These are phyloP conservation scores for Ophiocordyceps polyrhachis-furcata DNA, from an alignment of 2,329 filamentous ascomycete genomes.

Conservation along the genomic window DNA sequence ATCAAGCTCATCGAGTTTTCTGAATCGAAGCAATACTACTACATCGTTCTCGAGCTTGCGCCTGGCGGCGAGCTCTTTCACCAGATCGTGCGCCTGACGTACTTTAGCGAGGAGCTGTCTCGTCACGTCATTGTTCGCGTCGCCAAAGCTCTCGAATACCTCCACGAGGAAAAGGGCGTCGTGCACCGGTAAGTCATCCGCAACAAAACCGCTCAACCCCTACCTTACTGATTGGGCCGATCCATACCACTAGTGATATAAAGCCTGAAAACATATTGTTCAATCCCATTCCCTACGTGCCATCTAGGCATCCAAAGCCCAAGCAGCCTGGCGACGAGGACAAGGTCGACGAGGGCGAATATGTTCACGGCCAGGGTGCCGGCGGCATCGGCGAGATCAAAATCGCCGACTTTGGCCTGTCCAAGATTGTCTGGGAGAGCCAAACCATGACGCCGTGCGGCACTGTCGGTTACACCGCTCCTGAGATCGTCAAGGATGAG, in stretches of 20 bases:
- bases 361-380: constrained; percentile 58
- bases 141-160: constrained; percentile 79
- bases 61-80: constrained; percentile 95
- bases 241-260: constrained; percentile 42
- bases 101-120: constrained; percentile 92
- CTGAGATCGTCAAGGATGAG: constrained; percentile 98
- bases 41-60: constrained; percentile 88
- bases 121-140: constrained; percentile 91
- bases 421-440: constrained; percentile 95
- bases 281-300: constrained; percentile 65
- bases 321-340: constrained; percentile 82
- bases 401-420: constrained; percentile 93
- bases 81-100: constrained; percentile 93
- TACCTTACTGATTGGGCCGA: background rate
- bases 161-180: constrained; percentile 88
- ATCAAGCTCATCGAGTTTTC: constrained; percentile 85
- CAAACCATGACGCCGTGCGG: constrained; percentile 99
- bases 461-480: constrained; percentile 93
- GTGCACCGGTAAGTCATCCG: constrained; percentile 60
- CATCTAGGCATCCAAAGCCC: constrained; percentile 63
- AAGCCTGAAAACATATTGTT: constrained; percentile 97
- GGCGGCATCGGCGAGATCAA: constrained; percentile 93
- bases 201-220: too few species aligned
- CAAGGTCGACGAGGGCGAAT: constrained; percentile 93
- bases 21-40: constrained; percentile 90